These are phyloP conservation scores for Nemania sp. DNA, from an alignment of 2,329 filamentous ascomycete genomes.

Conservation along the genomic window DNA sequence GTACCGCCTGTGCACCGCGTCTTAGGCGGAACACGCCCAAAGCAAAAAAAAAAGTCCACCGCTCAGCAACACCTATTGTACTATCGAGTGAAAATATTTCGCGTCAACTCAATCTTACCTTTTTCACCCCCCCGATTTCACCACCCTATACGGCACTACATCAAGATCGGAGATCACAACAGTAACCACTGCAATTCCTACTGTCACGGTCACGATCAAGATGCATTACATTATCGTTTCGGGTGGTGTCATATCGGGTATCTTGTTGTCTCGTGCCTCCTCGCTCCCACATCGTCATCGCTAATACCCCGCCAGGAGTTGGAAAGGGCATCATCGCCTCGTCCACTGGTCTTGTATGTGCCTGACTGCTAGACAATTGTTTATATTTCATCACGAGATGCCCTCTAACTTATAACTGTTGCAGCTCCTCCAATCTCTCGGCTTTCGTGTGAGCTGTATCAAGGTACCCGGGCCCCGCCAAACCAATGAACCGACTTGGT, in stretches of 20 bases:
- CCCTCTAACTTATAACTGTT: conserved; percentile 54
- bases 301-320: conserved; percentile 27
- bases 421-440: conserved; percentile 76
- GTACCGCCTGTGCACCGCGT: not conserved
- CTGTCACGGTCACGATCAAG: conserved; percentile 39
- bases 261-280: conserved; percentile 15
- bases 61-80: conserved; percentile 2
- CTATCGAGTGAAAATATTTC: conserved; percentile 17
- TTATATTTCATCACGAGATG: too few relatives aligned
- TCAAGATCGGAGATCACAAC: conserved; percentile 11
- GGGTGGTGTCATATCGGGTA: conserved; percentile 60
- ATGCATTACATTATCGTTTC: conserved; percentile 86
- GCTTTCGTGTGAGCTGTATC: conserved; percentile 65
- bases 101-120: not conserved
- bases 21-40: not conserved
- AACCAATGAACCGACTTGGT: conserved; percentile 47
- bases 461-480: conserved; percentile 64
- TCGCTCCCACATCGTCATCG: conserved; percentile 11
- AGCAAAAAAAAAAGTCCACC: conserved; percentile 16
- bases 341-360: conserved; percentile 19
- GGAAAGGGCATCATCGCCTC: conserved; percentile 35
- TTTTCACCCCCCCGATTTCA: conserved; percentile 19
- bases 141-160: conserved; percentile 18
- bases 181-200: not conserved
- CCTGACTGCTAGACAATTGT: too few relatives aligned